phyloP scores from a whole-genome alignment of 202 grass and related monocot genomes.

The Elaeis oleifera region DNA sequence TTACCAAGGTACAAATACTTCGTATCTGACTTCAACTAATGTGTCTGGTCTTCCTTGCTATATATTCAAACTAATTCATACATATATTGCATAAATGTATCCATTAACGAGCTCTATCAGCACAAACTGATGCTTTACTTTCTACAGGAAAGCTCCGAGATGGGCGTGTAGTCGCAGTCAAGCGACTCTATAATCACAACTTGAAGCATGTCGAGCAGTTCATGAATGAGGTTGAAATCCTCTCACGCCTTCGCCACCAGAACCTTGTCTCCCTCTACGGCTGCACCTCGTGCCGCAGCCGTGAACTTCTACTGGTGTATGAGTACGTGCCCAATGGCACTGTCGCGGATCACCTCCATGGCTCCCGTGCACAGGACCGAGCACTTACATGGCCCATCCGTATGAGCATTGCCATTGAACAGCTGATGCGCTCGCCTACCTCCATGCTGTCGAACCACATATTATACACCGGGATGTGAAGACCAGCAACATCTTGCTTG shows the following conservation, averaged over 20 bases:
- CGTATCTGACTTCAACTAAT: neutral
- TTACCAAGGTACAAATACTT: conserved; percentile 1
- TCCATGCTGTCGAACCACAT: conserved; percentile 10
- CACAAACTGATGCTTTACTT: too few relatives aligned
- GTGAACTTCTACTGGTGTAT: conserved; percentile 8
- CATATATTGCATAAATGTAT: neutral
- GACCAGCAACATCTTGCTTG: conserved; percentile 14
- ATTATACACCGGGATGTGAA: conserved; percentile 24
- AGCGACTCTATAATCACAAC: conserved; percentile 14
- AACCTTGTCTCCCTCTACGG: conserved; percentile 16
- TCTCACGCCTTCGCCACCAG: conserved; percentile 13
- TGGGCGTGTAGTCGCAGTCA: conserved; percentile 12
- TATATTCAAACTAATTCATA: too few relatives aligned
- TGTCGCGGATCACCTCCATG: conserved; percentile 14
- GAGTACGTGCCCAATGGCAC: conserved; percentile 21
- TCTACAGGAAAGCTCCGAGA: conserved; percentile 16
- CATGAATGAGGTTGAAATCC: conserved; percentile 16
- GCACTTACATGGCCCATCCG: conserved; percentile 1
- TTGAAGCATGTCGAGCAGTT: conserved; percentile 13
- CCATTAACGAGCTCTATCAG: too few relatives aligned
- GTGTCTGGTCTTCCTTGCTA: too few relatives aligned
- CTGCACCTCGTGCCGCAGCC: conserved; percentile 17
- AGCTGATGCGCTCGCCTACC: conserved; percentile 12
- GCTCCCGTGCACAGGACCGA: neutral
- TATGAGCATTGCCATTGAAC: conserved; percentile 15